These are phyloP conservation scores for Puccinellia tenuiflora DNA, from an alignment of 176 grass and related monocot genomes.

Conservation along the genomic window DNA sequence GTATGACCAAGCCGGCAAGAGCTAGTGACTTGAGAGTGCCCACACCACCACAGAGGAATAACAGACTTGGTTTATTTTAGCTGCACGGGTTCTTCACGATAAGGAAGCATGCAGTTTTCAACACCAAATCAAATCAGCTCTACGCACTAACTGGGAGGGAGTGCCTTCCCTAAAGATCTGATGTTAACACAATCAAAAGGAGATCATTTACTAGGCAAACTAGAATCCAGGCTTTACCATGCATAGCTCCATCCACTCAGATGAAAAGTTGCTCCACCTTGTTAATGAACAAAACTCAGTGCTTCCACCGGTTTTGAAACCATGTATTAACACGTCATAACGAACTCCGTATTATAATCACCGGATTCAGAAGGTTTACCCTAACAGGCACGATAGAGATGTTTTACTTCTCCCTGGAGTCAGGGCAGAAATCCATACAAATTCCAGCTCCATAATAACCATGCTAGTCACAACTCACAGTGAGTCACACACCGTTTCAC, in stretches of 20 bases:
- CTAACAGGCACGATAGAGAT: conserved; percentile 16
- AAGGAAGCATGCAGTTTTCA: conserved; percentile 46
- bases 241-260: conserved; percentile 38
- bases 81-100: conserved; percentile 22
- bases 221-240: conserved; percentile 21
- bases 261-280: conserved; percentile 50
- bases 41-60: conserved; percentile 18
- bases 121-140: conserved; percentile 30
- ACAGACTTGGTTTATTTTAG: conserved; percentile 26
- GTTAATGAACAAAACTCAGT: conserved; percentile 30
- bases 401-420: background rate
- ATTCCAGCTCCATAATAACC: background rate
- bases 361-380: conserved; percentile 17
- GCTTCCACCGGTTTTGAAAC: conserved; percentile 24
- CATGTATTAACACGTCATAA: conserved; percentile 38
- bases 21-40: conserved; percentile 21
- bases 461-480: conserved; percentile 2
- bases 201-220: conserved; percentile 35
- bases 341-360: conserved; percentile 32
- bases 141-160: conserved; percentile 23
- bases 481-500: background rate
- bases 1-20: conserved; percentile 29
- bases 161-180: conserved; percentile 18
- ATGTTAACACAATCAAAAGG: conserved; percentile 33
- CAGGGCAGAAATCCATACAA: background rate